These are phyloP conservation scores for Cercospora sp. DNA, from an alignment of 2,329 filamentous ascomycete species.

Conservation along the genomic window DNA sequence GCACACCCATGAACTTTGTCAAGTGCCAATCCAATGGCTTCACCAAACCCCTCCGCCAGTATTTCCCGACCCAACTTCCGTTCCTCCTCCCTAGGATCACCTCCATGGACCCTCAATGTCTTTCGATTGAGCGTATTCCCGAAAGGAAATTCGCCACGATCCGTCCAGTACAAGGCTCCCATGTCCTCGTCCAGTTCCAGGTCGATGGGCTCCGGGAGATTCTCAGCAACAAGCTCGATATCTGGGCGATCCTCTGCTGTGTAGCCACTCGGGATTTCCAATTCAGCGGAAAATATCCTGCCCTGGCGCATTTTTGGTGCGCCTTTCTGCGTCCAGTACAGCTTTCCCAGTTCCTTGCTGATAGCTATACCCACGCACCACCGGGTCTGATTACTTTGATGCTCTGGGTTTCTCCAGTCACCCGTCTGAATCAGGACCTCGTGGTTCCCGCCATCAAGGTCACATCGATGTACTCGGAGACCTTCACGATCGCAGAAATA, in stretches of 20 bases:
- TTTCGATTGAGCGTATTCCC: slow-evolving; percentile 56
- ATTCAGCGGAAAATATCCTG: slow-evolving; percentile 53
- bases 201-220: slow-evolving; percentile 59
- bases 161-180: slow-evolving; percentile 59
- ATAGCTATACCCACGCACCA: slow-evolving; percentile 55
- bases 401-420: slow-evolving; percentile 37
- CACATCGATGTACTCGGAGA: slow-evolving; percentile 40
- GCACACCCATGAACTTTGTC: slow-evolving; percentile 18
- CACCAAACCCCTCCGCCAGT: slow-evolving; percentile 28
- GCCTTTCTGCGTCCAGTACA: slow-evolving; percentile 65
- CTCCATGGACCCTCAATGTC: slow-evolving; percentile 16
- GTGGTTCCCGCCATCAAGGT: slow-evolving; percentile 39
- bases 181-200: slow-evolving; percentile 54
- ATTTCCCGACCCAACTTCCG: slow-evolving; percentile 25
- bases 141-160: slow-evolving; percentile 57
- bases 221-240: slow-evolving; percentile 46
- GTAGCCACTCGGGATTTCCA: slow-evolving; percentile 40
- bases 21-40: slow-evolving; percentile 27
- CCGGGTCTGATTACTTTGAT: slow-evolving; percentile 22
- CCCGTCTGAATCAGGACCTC: slow-evolving; percentile 45
- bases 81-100: slow-evolving; percentile 17
- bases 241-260: slow-evolving; percentile 44
- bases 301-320: slow-evolving; percentile 53
- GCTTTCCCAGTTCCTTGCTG: slow-evolving; percentile 42
- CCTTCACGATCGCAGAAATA: slow-evolving; percentile 51